Percentiles rank a stretch among this genome's conserved stretches.
phyloP scores from a whole-genome alignment of 257 asterid species.

The Solanum boliviense region DNA sequence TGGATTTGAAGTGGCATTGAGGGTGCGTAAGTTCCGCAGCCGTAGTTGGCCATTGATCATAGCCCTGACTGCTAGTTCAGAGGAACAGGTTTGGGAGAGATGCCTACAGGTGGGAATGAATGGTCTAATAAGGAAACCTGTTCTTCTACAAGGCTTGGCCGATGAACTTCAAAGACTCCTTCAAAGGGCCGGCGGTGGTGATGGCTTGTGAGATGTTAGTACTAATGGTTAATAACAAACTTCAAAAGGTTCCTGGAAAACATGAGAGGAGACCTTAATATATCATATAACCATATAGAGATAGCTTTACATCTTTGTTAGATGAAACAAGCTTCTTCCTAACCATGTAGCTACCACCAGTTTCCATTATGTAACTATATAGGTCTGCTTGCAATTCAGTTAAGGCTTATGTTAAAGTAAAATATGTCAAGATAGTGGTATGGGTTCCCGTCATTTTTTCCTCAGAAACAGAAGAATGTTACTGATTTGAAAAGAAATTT shows the following conservation, averaged over 20 bases:
- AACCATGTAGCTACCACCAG: neutral
- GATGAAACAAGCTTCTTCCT: neutral
- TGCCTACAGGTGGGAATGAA: constrained; percentile 35
- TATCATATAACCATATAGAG: neutral
- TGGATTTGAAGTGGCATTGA: constrained; percentile 34
- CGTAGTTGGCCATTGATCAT: constrained; percentile 33
- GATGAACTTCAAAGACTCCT: constrained; percentile 27
- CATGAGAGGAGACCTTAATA: neutral
- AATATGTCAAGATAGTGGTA: neutral
- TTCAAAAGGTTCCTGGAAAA: neutral
- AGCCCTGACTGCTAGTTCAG: constrained; percentile 35
- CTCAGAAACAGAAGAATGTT: neutral
- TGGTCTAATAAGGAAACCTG: constrained; percentile 35
- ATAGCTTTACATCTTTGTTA: neutral
- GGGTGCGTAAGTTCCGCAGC: constrained; percentile 30
- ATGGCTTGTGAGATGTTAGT: constrained; percentile 9
- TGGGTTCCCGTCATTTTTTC: neutral
- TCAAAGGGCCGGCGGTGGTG: constrained; percentile 12
- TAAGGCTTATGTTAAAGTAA: neutral
- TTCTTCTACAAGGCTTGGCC: constrained; percentile 26
- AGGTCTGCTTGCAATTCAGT: neutral
- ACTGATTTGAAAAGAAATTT: neutral
- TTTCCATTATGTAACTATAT: neutral
- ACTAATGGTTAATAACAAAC: neutral
- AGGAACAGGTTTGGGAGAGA: constrained; percentile 20